Conservation (phyloP, 805 yeast genomes). For the Teunomyces kruisii region DNA sequence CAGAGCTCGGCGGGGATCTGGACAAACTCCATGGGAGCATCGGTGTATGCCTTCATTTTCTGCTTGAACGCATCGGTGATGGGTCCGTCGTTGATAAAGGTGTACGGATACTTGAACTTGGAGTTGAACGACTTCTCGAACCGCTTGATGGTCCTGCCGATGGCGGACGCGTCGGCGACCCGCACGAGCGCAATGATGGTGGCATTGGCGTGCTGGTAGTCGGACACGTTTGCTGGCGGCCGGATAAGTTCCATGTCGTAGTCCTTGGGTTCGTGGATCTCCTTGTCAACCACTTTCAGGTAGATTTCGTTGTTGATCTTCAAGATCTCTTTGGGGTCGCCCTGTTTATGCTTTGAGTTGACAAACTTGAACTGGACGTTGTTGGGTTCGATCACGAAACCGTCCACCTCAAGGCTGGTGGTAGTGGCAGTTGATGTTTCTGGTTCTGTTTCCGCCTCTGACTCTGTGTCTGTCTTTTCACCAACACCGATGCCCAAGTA, state of each 20-base stretch:
- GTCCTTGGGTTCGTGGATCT: slow-evolving; percentile 52
- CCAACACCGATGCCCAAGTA: slow-evolving; percentile 6
- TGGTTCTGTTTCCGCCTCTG: no score
- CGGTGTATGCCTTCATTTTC: slow-evolving; percentile 32
- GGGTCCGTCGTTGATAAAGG: slow-evolving; percentile 70
- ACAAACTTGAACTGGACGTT: slow-evolving; percentile 35
- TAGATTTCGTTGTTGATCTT: slow-evolving; percentile 39
- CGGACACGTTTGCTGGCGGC: slow-evolving; percentile 23
- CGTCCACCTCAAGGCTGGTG: not conserved
- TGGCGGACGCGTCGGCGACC: slow-evolving; percentile 54
- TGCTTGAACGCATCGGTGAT: slow-evolving; percentile 59
- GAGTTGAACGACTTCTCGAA: slow-evolving; percentile 66
- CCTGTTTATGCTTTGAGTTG: slow-evolving; percentile 27
- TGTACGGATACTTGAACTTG: slow-evolving; percentile 78
- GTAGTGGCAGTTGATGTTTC: no score
- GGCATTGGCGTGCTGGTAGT: slow-evolving; percentile 61
- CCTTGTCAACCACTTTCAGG: slow-evolving; percentile 30
- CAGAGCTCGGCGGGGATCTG: slow-evolving; percentile 47
- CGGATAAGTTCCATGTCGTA: slow-evolving; percentile 28
- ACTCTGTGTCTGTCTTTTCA: no score
- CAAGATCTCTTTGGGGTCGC: slow-evolving; percentile 33
- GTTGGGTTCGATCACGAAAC: slow-evolving; percentile 17
- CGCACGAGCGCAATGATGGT: slow-evolving; percentile 73
- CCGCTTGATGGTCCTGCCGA: slow-evolving; percentile 53
- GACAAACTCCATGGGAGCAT: slow-evolving; percentile 37